Evolutionary conservation across 108 stramenopile species (phyloP).

Genomic region (Nitzschia putrida): DNA sequence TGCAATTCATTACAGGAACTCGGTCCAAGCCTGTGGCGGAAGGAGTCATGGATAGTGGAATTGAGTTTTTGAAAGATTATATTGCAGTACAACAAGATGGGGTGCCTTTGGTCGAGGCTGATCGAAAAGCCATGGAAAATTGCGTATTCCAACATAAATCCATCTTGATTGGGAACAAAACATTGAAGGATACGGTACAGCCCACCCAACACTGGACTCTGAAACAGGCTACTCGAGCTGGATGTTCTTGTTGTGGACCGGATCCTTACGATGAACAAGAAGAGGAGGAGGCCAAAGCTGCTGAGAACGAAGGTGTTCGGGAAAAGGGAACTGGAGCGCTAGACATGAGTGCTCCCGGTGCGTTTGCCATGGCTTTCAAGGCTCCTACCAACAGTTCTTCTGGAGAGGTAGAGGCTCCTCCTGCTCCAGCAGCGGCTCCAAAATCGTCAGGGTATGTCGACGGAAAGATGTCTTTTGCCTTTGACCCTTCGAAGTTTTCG

Average conservation of each 20-base stretch:
- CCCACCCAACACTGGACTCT: constrained; percentile 78
- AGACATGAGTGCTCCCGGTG: constrained; percentile 28
- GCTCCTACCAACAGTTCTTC: background rate
- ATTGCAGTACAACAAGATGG: constrained; percentile 10
- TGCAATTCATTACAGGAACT: constrained; percentile 78
- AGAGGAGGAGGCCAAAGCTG: constrained; percentile 32
- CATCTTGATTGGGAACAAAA: constrained; percentile 83
- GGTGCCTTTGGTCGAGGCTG: constrained; percentile 18
- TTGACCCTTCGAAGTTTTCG: constrained; percentile 45
- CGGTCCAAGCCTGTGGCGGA: constrained; percentile 51
- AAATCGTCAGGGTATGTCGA: constrained; percentile 38
- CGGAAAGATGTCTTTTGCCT: constrained; percentile 42
- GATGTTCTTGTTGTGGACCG: constrained; percentile 55
- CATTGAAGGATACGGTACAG: constrained; percentile 73
- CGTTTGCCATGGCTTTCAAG: constrained; percentile 14
- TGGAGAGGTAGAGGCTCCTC: background rate
- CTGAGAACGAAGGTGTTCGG: constrained; percentile 11
- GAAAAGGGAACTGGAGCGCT: constrained; percentile 6
- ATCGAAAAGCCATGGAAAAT: constrained; percentile 59
- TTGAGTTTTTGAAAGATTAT: constrained; percentile 47
- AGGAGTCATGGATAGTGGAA: constrained; percentile 55
- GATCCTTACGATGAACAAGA: constrained; percentile 39
- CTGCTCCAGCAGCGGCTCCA: background rate
- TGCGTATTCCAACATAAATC: constrained; percentile 77
- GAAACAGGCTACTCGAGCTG: constrained; percentile 61